Evolutionary conservation across 1,284 basidiomycete species (phyloP).

Genomic region (Hymenochaete sp.): DNA sequence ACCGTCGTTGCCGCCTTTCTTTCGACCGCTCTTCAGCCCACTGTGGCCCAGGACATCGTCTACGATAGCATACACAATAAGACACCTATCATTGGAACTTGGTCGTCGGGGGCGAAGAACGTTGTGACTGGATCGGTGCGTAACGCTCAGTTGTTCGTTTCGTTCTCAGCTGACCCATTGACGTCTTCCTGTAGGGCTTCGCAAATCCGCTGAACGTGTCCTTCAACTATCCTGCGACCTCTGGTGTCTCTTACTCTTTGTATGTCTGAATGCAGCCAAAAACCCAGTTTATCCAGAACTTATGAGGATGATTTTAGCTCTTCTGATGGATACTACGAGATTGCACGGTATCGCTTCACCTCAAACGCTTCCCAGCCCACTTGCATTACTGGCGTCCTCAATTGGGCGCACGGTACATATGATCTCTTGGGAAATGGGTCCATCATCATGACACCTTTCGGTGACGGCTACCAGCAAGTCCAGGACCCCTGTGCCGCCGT

Average conservation of each 20-base stretch:
- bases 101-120: constrained; percentile 69
- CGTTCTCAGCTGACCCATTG: neutral
- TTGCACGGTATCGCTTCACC: constrained; percentile 79
- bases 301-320: neutral
- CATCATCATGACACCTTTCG: constrained; percentile 59
- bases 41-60: constrained; percentile 30
- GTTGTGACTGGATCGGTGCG: constrained; percentile 81
- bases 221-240: constrained; percentile 75
- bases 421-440: constrained; percentile 64
- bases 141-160: constrained; percentile 22
- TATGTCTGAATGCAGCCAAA: constrained; percentile 33
- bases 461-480: constrained; percentile 84
- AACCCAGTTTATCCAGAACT: neutral
- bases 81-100: constrained; percentile 69
- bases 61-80: constrained; percentile 43
- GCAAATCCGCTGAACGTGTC: constrained; percentile 72
- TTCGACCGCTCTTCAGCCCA: constrained; percentile 28
- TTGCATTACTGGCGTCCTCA: constrained; percentile 78
- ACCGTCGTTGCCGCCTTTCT: constrained; percentile 32
- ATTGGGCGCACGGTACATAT: constrained; percentile 83
- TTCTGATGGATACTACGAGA: constrained; percentile 70
- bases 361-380: constrained; percentile 70
- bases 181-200: constrained; percentile 49
- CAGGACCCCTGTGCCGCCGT: constrained; percentile 83
- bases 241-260: constrained; percentile 86